These are phyloP conservation scores for Cyberlindnera misumaiensis DNA, from an alignment of 805 yeast genomes.

Conservation along the genomic window DNA sequence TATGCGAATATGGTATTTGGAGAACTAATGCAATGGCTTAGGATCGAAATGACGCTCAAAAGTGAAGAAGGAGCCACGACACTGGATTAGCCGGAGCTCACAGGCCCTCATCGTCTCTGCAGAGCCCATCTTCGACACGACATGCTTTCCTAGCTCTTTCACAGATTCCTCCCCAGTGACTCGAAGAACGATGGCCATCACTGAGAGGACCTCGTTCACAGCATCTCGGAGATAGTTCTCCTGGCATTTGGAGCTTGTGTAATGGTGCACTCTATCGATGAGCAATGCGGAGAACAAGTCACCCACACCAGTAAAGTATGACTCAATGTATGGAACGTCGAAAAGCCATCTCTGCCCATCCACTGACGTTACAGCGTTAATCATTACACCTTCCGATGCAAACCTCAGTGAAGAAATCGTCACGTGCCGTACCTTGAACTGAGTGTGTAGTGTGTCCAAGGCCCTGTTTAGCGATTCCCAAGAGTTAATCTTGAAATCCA, in stretches of 20 bases:
- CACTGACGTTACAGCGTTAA: conserved; percentile 16
- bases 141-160: conserved; percentile 29
- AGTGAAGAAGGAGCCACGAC: conserved; percentile 32
- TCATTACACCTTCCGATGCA: conserved; percentile 8
- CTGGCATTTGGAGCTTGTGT: neutral
- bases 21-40: too few relatives aligned
- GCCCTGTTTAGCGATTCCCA: conserved; percentile 38
- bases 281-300: conserved; percentile 81
- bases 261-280: conserved; percentile 48
- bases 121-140: conserved; percentile 43
- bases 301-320: conserved; percentile 94
- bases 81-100: conserved; percentile 64
- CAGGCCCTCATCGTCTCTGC: conserved; percentile 64
- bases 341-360: conserved; percentile 23
- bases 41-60: conserved; percentile 1
- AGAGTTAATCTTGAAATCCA: conserved; percentile 41
- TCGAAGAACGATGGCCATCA: conserved; percentile 46
- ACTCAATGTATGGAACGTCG: conserved; percentile 55
- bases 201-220: conserved; percentile 48
- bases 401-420: conserved; percentile 55
- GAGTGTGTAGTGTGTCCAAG: conserved; percentile 38
- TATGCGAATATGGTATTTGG: too few relatives aligned
- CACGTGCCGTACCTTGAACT: conserved; percentile 48
- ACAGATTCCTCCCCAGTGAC: conserved; percentile 38
- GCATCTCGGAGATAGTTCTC: conserved; percentile 23